A percentile compares a stretch with the other conserved stretches of the same genome.
phyloP scores from a whole-genome alignment of 2,329 filamentous ascomycete genomes.

The Alternaria viburni region DNA sequence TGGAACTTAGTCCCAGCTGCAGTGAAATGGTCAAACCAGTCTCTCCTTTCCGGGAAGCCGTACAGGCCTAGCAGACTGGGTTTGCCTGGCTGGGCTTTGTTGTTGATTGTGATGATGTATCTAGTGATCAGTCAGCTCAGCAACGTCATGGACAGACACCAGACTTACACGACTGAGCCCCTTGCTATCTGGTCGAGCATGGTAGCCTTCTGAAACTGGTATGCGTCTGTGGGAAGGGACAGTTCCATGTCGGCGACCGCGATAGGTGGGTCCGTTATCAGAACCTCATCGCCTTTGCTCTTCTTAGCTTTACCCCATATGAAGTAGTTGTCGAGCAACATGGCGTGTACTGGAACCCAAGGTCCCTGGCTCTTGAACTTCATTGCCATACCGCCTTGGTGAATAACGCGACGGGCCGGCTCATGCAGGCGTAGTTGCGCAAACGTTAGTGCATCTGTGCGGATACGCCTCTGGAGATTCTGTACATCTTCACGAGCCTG shows the following conservation, averaged over 20 bases:
- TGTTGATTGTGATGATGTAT: conserved; percentile 28
- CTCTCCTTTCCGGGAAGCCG: conserved; percentile 20
- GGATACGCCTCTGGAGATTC: conserved; percentile 31
- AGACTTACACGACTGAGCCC: conserved; percentile 22
- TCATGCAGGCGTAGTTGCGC: conserved; percentile 25
- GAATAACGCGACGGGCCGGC: conserved; percentile 21
- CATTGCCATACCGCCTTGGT: conserved; percentile 36
- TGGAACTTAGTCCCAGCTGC: background rate
- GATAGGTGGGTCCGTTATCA: conserved; percentile 30
- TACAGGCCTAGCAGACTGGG: conserved; percentile 28
- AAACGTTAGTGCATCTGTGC: conserved; percentile 22
- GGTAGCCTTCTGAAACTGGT: conserved; percentile 29
- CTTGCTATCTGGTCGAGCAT: conserved; percentile 38
- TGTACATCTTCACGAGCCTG: conserved; percentile 31
- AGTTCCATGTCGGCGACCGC: conserved; percentile 20
- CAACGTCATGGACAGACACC: background rate
- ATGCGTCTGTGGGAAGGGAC: conserved; percentile 14
- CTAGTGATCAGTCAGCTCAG: background rate
- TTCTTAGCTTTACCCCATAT: conserved; percentile 39
- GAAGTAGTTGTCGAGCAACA: conserved; percentile 39
- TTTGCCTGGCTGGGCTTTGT: conserved; percentile 12
- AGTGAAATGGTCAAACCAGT: conserved; percentile 25
- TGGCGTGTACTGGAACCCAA: conserved; percentile 38
- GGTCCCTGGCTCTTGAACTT: conserved; percentile 37
- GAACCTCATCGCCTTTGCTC: conserved; percentile 20